A percentile compares a stretch with the other conserved stretches of the same genome.
These are phyloP conservation scores for Secale cereale DNA, from an alignment of 176 grass and related monocot genomes.

Conservation along the genomic window DNA sequence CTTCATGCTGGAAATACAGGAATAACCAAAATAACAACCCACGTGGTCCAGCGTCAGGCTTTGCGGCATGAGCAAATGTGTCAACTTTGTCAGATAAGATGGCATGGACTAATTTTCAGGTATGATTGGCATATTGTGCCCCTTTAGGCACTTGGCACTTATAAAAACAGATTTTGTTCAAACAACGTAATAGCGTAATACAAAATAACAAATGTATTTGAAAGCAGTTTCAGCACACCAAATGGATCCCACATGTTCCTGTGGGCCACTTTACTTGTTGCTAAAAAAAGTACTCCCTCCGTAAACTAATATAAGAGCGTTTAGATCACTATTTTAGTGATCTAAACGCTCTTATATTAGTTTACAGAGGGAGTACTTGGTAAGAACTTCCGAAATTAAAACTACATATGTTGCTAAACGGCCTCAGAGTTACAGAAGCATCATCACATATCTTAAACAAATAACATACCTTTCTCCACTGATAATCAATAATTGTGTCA, in stretches of 20 bases:
- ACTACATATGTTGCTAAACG: conserved; percentile 17
- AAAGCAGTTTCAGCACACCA: neutral
- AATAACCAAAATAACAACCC: neutral
- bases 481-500: conserved; percentile 91
- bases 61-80: neutral
- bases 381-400: neutral
- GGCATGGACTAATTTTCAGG: neutral
- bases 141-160: neutral
- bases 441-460: conserved; percentile 19
- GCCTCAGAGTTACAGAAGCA: neutral
- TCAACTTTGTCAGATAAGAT: neutral
- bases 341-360: too few relatives aligned
- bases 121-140: neutral
- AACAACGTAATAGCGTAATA: neutral
- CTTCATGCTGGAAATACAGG: conserved; percentile 1
- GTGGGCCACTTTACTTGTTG: neutral
- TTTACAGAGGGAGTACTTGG: too few relatives aligned
- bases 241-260: neutral
- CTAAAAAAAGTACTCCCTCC: neutral
- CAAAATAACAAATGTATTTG: neutral
- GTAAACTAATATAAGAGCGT: too few relatives aligned
- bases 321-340: too few relatives aligned
- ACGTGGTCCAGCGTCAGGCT: neutral
- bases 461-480: conserved; percentile 84
- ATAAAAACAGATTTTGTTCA: neutral